Base-by-base conservation (phyloP, 1,284 basidiomycete genomes). In the Nidula niveotomentosa region DNA sequence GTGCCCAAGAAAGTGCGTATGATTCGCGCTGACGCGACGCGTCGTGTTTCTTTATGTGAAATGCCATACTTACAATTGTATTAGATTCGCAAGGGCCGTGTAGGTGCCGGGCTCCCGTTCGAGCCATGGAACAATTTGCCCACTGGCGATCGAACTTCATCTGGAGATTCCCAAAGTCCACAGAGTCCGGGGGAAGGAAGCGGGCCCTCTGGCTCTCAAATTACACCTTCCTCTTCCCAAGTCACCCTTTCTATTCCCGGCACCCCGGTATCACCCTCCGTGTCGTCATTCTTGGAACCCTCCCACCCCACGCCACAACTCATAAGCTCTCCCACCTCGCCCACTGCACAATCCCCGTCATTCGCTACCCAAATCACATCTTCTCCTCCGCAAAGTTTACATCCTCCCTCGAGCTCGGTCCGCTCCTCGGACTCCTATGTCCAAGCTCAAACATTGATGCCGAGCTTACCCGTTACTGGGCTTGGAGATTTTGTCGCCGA, bases 71-170 rank as follows among this genome's bases (percentile, higher is more conserved):
- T 30, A 30, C 30, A 30, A 30, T 30, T 30, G 30, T 6, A 49
- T 54, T 37, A 86, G 84, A 73, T 78, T 55, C 77, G 83, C 17
- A 83, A 80, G 61, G 84, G 84, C 8, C 76, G 73, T 9, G 79
- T 84, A 7, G 84, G 84, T n/a, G 85, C 85, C 12, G 70, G 73
- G 2, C 69, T 86, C 17, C 84, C 84, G 0, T 76, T 77, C 53
- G 84, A 86, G 56, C 84, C 84, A 46, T 86, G 85, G 85, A 72
- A 84, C 54, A 67, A 71, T 51, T 50, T 64, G n/a, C 63, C 64
- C 39, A 52, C 49, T 34, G 59, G 30, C 6, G 30, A 30, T 30
- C 30, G 30, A 30, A 30, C 30, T 30, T 30, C 60, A 30, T 55
- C 60, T 18, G 54, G 55, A 5, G 53, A 56, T 49, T 60, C 59